Base-by-base conservation (phyloP, 805 yeast species). In the Cyberlindnera sargentensis region DNA sequence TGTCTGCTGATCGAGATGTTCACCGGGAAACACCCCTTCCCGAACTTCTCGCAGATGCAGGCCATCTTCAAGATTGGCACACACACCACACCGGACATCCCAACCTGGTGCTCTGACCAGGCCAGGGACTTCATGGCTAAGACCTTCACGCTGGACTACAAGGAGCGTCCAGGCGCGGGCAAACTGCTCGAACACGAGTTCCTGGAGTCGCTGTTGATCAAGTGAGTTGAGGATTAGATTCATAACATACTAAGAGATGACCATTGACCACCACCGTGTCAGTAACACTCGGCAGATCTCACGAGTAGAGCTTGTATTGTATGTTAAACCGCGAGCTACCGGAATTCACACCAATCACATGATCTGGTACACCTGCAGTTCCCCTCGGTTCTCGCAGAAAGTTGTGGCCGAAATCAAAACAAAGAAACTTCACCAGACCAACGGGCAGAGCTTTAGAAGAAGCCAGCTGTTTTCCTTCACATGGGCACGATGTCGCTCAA, bases 1-100 rank as follows among this genome's bases (percentile, higher is more conserved):
- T 93, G 98, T 62, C 73, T 93, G 26, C 76, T 91, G 10, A 82
- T 93, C 31, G 99, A 93, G 63, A 89, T 93, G 95, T 82, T 87
- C 55, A 89, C 99, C 0, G 98, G 96, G 2, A 80, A 80, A 45
- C 99, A 93, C 62, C 99, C 99, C 27, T 93, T 84, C 67, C 98
- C 99, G 2, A 84, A 85, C 46, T 85, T 89, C 51, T 82, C 89
- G 40, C 98, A 89, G 61, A 88, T 90, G 95, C 99, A 93, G 64
- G 98, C 98, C 8, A 83, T 93, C 33, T 93, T 90, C 74, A 82
- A 84, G 61, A 84, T 93, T 43, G 99, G 99, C 2, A 85, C 93
- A 1, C 80, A 83, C 51, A 75, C 83, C 1, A 63, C 71, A n/a
- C 99, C 99, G 0, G 81, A 75, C 37, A 72, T 87, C 6, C 98